Conservation (phyloP, 495 filamentous ascomycete species). For the Talaromyces ruber region DNA sequence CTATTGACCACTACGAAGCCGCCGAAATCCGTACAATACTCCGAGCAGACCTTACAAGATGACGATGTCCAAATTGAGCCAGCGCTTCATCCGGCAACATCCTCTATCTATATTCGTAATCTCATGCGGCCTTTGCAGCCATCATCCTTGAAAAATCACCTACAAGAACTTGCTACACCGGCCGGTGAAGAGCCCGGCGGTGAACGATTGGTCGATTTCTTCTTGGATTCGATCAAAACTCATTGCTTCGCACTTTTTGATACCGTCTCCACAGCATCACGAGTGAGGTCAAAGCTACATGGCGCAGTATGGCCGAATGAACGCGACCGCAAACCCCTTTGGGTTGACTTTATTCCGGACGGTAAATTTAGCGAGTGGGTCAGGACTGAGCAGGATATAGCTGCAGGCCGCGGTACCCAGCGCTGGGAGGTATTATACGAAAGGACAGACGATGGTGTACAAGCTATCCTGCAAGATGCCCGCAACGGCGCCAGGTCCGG, state of each 20-base stretch:
- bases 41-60: conserved; percentile 9
- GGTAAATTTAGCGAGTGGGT: conserved; percentile 70
- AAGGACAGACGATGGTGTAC: conserved; percentile 44
- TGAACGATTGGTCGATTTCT: conserved; percentile 56
- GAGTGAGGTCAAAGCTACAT: conserved; percentile 72
- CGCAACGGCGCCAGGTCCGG: not conserved
- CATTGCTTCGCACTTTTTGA: conserved; percentile 76
- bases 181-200: conserved; percentile 39
- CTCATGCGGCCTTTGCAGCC: conserved; percentile 81
- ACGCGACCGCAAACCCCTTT: conserved; percentile 72
- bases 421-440: conserved; percentile 70
- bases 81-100: conserved; percentile 73
- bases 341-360: conserved; percentile 84
- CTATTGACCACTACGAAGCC: conserved; percentile 33
- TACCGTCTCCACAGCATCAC: conserved; percentile 59
- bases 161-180: conserved; percentile 57
- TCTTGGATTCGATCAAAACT: conserved; percentile 76
- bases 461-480: conserved; percentile 46
- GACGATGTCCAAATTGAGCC: conserved; percentile 48
- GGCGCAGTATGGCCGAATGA: conserved; percentile 79
- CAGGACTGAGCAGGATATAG: conserved; percentile 49
- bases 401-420: conserved; percentile 36
- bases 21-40: conserved; percentile 3
- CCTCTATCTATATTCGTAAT: conserved; percentile 82
- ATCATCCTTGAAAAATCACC: conserved; percentile 51